Conservation (phyloP, 805 yeast genomes). For the Cephaloascus fragrans region DNA sequence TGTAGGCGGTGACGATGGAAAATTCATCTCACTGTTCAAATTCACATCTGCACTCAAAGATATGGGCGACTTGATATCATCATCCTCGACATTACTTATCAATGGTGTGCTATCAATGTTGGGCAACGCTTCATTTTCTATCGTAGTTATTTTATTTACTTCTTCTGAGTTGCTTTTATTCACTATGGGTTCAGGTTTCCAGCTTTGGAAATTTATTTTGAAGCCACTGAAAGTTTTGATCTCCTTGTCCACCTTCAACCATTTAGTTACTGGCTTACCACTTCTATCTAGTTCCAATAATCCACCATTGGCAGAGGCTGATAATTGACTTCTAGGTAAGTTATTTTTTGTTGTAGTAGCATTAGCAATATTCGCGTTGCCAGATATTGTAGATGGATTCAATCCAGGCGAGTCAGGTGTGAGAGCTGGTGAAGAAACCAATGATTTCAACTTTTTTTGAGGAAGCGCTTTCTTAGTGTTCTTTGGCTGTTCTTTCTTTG, state of each 20-base stretch:
- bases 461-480: background rate
- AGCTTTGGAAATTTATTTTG: constrained; percentile 18
- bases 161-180: background rate
- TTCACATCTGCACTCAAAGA: background rate
- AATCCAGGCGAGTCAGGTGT: background rate
- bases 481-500: background rate
- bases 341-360: background rate
- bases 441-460: background rate
- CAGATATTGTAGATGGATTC: background rate
- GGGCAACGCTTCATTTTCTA: background rate
- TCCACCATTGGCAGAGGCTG: background rate
- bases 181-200: constrained; percentile 1
- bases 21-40: too few relatives aligned
- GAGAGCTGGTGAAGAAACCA: background rate
- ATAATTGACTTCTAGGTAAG: background rate
- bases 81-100: background rate
- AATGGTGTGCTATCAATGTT: background rate
- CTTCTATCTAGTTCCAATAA: background rate
- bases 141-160: too few relatives aligned
- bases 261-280: constrained; percentile 6
- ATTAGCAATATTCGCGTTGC: too few relatives aligned
- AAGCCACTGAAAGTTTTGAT: constrained; percentile 35
- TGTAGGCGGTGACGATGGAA: too few relatives aligned
- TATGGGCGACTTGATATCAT: background rate
- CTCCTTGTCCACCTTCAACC: constrained; percentile 22